Conservation (phyloP, 371 early-diverging fungal species). For the Mucor ambiguus region DNA sequence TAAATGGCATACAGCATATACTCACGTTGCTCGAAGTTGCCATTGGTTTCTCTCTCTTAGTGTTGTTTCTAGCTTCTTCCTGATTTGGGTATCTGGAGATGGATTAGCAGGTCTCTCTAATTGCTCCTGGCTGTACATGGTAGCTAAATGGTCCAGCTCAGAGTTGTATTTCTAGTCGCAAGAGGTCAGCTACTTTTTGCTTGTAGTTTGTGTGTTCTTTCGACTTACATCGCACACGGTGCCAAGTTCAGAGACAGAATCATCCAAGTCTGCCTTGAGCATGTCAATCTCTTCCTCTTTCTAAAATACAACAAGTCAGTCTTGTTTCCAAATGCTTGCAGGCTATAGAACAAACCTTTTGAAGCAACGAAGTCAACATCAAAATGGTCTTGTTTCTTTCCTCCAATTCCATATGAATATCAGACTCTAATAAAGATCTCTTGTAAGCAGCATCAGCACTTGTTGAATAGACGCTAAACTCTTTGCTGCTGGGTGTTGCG, state of each 20-base stretch:
- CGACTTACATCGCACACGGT: slow-evolving; percentile 26
- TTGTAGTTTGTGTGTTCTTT: background rate
- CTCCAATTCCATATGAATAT: slow-evolving; percentile 5
- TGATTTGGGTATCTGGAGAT: slow-evolving; percentile 33
- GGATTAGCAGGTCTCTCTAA: slow-evolving; percentile 28
- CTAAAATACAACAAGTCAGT: background rate
- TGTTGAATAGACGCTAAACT: background rate
- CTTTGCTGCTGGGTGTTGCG: background rate
- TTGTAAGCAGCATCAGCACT: background rate
- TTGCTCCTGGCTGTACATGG: slow-evolving; percentile 11
- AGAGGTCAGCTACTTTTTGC: background rate
- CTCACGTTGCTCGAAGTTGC: slow-evolving; percentile 44
- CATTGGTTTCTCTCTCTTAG: slow-evolving; percentile 42
- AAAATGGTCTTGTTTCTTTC: slow-evolving; percentile 16
- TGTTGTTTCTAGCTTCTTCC: slow-evolving; percentile 30
- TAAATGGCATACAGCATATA: background rate
- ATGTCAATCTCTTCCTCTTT: slow-evolving; percentile 24
- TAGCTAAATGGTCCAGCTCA: slow-evolving; percentile 17
- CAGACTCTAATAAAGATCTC: background rate
- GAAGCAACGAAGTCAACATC: slow-evolving; percentile 15
- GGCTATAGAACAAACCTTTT: slow-evolving; percentile 3
- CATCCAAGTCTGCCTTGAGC: slow-evolving; percentile 24
- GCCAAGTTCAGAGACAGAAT: slow-evolving; percentile 23
- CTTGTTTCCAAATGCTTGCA: too few relatives aligned
- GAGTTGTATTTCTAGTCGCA: slow-evolving; percentile 21